Evolutionary conservation across 1,139 yeast species (phyloP).

Genomic region (Pichia sp.): DNA sequence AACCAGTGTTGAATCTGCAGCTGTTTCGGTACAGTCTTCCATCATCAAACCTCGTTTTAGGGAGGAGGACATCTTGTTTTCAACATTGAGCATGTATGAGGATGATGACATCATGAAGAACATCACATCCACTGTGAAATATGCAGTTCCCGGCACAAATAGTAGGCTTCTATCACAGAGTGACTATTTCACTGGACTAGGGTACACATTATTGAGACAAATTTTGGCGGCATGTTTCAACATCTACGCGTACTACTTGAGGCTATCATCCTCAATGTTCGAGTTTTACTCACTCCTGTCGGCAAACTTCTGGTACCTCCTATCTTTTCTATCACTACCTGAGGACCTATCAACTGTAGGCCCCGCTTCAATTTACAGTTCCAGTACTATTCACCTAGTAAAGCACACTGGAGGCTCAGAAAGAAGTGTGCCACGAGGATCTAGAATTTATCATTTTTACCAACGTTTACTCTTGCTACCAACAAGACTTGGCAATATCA

Average conservation of each 20-base stretch:
- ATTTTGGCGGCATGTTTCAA: conserved; percentile 11
- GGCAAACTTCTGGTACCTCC: conserved; percentile 16
- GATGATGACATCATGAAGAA: conserved; percentile 8
- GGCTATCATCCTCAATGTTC: not conserved
- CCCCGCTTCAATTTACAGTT: conserved; percentile 7
- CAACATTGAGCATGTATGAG: conserved; percentile 19
- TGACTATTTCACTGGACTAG: conserved; percentile 1
- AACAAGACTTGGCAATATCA: conserved; percentile 16
- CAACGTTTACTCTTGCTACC: conserved; percentile 11
- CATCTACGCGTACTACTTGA: conserved; percentile 5
- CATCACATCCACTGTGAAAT: conserved; percentile 1
- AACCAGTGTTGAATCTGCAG: conserved; percentile 5
- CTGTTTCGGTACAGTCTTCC: conserved; percentile 19
- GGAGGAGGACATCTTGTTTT: conserved; percentile 18
- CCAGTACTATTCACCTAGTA: conserved; percentile 1
- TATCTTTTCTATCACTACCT: conserved; percentile 14
- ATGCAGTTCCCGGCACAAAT: conserved; percentile 17
- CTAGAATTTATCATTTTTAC: not conserved
- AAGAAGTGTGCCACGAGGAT: no score
- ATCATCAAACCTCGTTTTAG: conserved; percentile 20
- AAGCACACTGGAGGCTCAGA: not conserved
- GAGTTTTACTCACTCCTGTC: conserved; percentile 3
- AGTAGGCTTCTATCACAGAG: conserved; percentile 8
- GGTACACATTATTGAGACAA: conserved; percentile 8
- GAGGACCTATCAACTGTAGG: conserved; percentile 9